These are phyloP conservation scores for Trypanosoma caninum DNA, from an alignment of 208 protist species.

Conservation along the genomic window DNA sequence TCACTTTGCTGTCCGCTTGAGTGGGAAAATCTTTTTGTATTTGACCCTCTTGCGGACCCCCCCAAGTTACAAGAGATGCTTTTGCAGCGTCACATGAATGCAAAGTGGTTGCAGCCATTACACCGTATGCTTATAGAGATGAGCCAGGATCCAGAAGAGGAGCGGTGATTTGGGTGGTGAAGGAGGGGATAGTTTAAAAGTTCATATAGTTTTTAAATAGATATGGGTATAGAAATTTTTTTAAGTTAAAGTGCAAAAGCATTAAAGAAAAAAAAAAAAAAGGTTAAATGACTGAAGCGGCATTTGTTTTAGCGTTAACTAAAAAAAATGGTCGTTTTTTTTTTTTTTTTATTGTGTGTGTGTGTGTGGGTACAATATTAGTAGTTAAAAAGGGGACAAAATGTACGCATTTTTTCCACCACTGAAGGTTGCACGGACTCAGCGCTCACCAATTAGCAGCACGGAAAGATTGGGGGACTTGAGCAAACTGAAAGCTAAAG, in stretches of 20 bases:
- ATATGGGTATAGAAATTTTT: not conserved
- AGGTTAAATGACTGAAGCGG: not conserved
- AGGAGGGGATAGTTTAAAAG: not conserved
- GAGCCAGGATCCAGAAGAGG: slow-evolving; percentile 50
- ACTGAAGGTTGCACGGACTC: slow-evolving; percentile 68
- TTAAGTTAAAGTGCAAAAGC: not conserved
- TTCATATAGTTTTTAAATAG: not conserved
- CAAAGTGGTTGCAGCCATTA: slow-evolving; percentile 61
- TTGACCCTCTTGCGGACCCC: slow-evolving; percentile 63
- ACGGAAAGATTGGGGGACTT: not conserved
- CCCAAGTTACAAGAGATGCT: slow-evolving; percentile 74
- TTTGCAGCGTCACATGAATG: slow-evolving; percentile 55
- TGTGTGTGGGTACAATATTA: not conserved
- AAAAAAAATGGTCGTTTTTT: too few relatives aligned
- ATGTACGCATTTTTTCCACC: slow-evolving; percentile 58
- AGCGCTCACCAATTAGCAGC: slow-evolving; percentile 33
- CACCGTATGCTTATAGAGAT: slow-evolving; percentile 64
- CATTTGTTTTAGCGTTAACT: not conserved
- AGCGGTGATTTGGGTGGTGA: slow-evolving; percentile 11
- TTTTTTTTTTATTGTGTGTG: not conserved
- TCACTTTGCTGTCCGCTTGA: slow-evolving; percentile 83
- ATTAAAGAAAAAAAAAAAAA: not conserved
- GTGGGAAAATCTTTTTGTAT: slow-evolving; percentile 57
- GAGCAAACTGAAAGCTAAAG: slow-evolving; percentile 6
- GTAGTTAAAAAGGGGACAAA: not conserved